phyloP scores from a whole-genome alignment of 106 monocot species.

The Posidonia australis region DNA sequence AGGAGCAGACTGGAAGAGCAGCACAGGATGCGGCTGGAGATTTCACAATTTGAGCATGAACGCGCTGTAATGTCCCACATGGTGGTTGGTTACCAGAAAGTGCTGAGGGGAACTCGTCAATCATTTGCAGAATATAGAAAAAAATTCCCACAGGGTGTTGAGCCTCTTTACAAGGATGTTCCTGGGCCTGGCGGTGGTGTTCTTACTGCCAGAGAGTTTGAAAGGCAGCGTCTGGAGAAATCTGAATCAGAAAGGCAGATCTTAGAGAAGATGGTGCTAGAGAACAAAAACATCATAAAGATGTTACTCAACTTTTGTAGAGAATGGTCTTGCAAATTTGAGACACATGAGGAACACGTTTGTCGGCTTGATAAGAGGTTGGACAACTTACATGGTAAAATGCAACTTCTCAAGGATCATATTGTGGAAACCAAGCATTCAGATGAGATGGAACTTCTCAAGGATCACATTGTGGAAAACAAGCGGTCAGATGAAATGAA shows the following conservation, averaged over 20 bases:
- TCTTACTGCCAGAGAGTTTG: slow-evolving; percentile 50
- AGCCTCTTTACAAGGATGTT: slow-evolving; percentile 65
- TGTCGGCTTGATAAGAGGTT: slow-evolving; percentile 17
- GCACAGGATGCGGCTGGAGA: slow-evolving; percentile 40
- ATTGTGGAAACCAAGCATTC: slow-evolving; percentile 14
- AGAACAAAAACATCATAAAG: slow-evolving; percentile 11
- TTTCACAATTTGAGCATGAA: slow-evolving; percentile 60
- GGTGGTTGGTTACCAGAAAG: slow-evolving; percentile 64
- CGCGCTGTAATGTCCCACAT: slow-evolving; percentile 45
- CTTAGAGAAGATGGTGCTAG: slow-evolving; percentile 38
- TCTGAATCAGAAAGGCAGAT: slow-evolving; percentile 39
- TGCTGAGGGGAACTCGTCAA: slow-evolving; percentile 38
- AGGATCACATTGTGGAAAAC: no score
- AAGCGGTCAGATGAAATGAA: no score
- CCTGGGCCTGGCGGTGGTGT: slow-evolving; percentile 50
- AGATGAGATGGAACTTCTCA: neutral
- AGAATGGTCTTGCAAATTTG: slow-evolving; percentile 43
- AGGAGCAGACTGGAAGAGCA: slow-evolving; percentile 50
- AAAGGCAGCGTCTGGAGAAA: slow-evolving; percentile 36
- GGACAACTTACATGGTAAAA: slow-evolving; percentile 15
- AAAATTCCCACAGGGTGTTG: slow-evolving; percentile 41
- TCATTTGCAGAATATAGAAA: slow-evolving; percentile 64
- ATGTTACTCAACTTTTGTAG: slow-evolving; percentile 32
- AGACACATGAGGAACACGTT: slow-evolving; percentile 15
- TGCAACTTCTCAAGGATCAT: slow-evolving; percentile 29